Conservation (phyloP, 306 rosid genomes). For the Malus orientalis region DNA sequence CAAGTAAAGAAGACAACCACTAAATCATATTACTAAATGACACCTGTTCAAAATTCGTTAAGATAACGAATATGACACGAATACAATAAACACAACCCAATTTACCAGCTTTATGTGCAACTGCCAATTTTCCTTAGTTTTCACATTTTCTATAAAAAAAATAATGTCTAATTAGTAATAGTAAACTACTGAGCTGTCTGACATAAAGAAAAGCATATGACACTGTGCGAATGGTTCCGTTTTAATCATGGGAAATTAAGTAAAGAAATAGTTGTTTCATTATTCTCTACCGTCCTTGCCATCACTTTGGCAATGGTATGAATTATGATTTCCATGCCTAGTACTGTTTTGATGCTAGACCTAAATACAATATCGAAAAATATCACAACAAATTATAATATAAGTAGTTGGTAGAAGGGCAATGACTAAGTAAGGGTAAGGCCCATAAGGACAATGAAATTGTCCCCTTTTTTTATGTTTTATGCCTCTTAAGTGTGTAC, state of each 20-base stretch:
- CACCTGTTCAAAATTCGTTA: too few species aligned
- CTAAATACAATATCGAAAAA: neutral
- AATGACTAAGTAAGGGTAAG: too few species aligned
- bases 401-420: too few species aligned
- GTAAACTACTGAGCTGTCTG: neutral
- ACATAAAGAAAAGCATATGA: neutral
- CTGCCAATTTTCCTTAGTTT: neutral
- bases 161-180: neutral
- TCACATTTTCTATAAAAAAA: neutral
- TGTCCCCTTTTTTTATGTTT: too few species aligned
- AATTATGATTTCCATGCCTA: neutral
- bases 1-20: too few species aligned
- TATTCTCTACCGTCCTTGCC: neutral
- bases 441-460: too few species aligned
- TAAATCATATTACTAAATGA: too few species aligned
- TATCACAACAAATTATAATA: too few species aligned
- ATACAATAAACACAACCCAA: too few species aligned
- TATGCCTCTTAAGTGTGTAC: too few species aligned
- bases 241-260: neutral
- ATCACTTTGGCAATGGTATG: neutral
- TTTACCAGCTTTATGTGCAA: neutral
- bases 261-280: neutral
- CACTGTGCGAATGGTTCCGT: neutral
- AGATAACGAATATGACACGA: too few species aligned
- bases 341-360: neutral